Conservation (phyloP, 371 early-diverging fungal genomes). For the Mortierella sp. region DNA sequence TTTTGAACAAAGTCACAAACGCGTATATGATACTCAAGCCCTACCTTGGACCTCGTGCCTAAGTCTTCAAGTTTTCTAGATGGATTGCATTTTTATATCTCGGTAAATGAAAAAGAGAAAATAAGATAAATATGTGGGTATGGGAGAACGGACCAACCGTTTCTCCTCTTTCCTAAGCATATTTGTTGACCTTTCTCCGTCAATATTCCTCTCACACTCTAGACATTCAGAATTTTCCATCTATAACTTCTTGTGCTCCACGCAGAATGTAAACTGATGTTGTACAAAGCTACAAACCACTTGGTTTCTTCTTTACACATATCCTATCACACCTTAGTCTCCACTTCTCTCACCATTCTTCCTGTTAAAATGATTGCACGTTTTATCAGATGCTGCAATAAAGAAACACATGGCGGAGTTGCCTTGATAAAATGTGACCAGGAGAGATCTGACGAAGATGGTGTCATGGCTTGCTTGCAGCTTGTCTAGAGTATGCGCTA, state of each 20-base stretch:
- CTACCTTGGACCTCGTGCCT: background rate
- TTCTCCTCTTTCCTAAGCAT: slow-evolving; percentile 11
- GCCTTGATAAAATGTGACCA: too few relatives aligned
- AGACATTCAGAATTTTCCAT: background rate
- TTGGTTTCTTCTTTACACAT: background rate
- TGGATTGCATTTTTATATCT: background rate
- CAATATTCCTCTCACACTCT: background rate
- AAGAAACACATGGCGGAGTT: too few relatives aligned
- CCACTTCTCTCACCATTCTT: slow-evolving; percentile 24
- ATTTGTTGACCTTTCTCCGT: background rate
- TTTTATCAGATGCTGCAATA: too few relatives aligned
- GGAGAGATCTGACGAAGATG: too few relatives aligned
- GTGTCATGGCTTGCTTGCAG: background rate
- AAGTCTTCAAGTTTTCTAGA: too few relatives aligned
- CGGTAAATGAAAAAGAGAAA: slow-evolving; percentile 22
- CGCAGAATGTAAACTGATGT: background rate
- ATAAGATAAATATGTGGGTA: background rate
- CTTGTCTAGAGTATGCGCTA: too few relatives aligned
- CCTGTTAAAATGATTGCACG: background rate
- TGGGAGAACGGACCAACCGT: slow-evolving; percentile 29
- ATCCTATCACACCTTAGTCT: slow-evolving; percentile 19
- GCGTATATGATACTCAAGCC: background rate
- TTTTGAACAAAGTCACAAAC: background rate
- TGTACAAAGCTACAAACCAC: background rate
- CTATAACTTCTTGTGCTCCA: background rate